A percentile compares a stretch with the other conserved stretches of the same genome.
These are phyloP conservation scores for Primulina huaijiensis DNA, from an alignment of 257 asterid species.

Conservation along the genomic window DNA sequence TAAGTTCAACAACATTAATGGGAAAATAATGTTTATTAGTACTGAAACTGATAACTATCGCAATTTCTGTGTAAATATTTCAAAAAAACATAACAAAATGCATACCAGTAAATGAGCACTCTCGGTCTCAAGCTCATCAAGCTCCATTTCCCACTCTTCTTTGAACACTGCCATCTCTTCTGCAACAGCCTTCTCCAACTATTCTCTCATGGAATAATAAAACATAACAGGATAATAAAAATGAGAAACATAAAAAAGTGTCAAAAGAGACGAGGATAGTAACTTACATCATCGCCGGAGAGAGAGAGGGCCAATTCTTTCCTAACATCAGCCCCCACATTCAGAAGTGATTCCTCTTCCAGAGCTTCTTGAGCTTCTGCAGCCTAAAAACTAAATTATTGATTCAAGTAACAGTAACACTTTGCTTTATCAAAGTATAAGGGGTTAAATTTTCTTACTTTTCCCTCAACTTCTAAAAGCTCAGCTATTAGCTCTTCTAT, in stretches of 20 bases:
- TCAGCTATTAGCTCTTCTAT: slow-evolving; percentile 83
- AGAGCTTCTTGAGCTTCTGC: slow-evolving; percentile 93
- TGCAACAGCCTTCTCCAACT: slow-evolving; percentile 83
- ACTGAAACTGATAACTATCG: slow-evolving; percentile 1
- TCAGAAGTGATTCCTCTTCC: slow-evolving; percentile 78
- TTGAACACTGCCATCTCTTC: slow-evolving; percentile 72
- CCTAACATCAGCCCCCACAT: slow-evolving; percentile 85
- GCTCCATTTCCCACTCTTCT: slow-evolving; percentile 85
- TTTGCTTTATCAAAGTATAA: slow-evolving; percentile 5
- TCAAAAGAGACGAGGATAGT: neutral
- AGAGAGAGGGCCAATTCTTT: slow-evolving; percentile 72
- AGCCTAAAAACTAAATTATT: slow-evolving; percentile 53
- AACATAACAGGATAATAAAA: slow-evolving; percentile 8
- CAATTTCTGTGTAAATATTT: slow-evolving; percentile 1
- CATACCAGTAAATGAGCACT: slow-evolving; percentile 79
- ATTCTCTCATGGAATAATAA: slow-evolving; percentile 21
- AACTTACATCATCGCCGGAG: slow-evolving; percentile 56
- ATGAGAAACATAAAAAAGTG: neutral
- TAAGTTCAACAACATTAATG: neutral
- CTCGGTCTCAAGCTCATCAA: slow-evolving; percentile 87
- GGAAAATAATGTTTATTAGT: slow-evolving; percentile 14
- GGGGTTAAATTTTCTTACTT: slow-evolving; percentile 39
- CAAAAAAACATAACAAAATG: slow-evolving; percentile 15
- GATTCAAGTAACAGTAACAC: slow-evolving; percentile 17
- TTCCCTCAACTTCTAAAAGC: slow-evolving; percentile 84